Base-by-base conservation (phyloP, 106 monocot species). In the Platanthera zijinensis region DNA sequence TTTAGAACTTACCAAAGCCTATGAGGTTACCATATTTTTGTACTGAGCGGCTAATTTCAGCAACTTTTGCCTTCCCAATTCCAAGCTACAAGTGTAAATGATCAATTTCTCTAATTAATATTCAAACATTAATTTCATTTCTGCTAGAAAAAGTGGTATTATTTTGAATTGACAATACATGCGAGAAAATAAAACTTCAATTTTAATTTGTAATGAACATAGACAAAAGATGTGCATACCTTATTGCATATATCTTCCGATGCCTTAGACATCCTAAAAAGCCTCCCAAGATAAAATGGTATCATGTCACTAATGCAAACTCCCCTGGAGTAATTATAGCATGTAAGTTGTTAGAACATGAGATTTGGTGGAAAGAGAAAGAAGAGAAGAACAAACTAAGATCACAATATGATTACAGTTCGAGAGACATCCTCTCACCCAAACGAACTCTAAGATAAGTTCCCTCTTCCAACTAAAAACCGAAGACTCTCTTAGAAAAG, bases 261-360 rank as follows among this genome's bases (percentile, higher is more conserved):
- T 79, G 91, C 89, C 72, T 87, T 91, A 8, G 87, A 91, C 78
- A 80, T 75, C 22, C 91, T 81, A 77, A 95, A 95, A 50, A 91
- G 51, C 52, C 79, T 91, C 28, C 95, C 95, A 32, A 95, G n/a
- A 73, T 95, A 95, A 80, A 85, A 95, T 48, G 95, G 95, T 70
- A 95, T 83, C 91, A 95, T 89, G 76, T 95, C 95, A 84, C 95
- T 95, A 8, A 95, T 95, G 77, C 95, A 95, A 80, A 95, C 91
- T 48, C 95, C 95, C 95, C 95, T 95, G 84, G 59, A 83, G 52
- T 70, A 46, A 25, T 39, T 39, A 50, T n/a, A 79, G 18, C 14
- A 53, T 14, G 11, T 17, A 13, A n/a, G 21, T 56, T 18, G 14
- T 25, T 50, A 39, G 39, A 39, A 39, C 39, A 39, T 39, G 39